phyloP scores from a whole-genome alignment of 1,284 basidiomycete genomes.

The Athelia sp. region DNA sequence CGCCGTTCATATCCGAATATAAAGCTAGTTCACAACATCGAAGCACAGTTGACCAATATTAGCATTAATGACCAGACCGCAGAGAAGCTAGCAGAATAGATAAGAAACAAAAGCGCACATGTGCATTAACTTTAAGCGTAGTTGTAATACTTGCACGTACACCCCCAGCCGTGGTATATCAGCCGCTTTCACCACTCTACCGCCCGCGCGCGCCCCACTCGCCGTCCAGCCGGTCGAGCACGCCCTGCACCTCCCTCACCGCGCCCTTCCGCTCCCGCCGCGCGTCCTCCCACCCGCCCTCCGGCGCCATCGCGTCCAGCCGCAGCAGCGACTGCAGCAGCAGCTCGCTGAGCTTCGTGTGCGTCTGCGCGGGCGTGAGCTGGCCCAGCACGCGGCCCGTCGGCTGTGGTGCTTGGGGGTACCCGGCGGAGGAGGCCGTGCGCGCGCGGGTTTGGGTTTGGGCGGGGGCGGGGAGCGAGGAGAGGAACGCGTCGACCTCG shows the following conservation, averaged over 20 bases:
- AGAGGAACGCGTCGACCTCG: slow-evolving; percentile 52
- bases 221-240: slow-evolving; percentile 51
- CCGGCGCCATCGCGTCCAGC: slow-evolving; percentile 66
- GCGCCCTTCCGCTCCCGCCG: slow-evolving; percentile 69
- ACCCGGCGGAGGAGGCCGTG: slow-evolving; percentile 10
- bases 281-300: slow-evolving; percentile 68
- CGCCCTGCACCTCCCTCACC: slow-evolving; percentile 59
- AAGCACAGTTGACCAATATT: too few species aligned
- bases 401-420: neutral
- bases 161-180: too few species aligned
- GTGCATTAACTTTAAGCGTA: too few species aligned
- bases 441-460: too few species aligned
- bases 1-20: too few species aligned
- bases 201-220: slow-evolving; percentile 30
- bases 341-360: slow-evolving; percentile 61
- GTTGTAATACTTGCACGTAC: too few species aligned
- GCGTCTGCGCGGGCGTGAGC: slow-evolving; percentile 33
- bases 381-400: neutral
- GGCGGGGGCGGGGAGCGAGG: slow-evolving; percentile 19
- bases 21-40: too few species aligned
- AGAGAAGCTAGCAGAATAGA: too few species aligned
- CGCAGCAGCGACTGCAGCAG: slow-evolving; percentile 74
- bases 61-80: too few species aligned
- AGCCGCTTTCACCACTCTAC: too few species aligned
- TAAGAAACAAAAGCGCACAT: too few species aligned